A percentile compares a stretch with the other conserved stretches of the same genome.
Evolutionary conservation across 495 filamentous ascomycete species (phyloP).

Genomic region (Daldinia decipiens): DNA sequence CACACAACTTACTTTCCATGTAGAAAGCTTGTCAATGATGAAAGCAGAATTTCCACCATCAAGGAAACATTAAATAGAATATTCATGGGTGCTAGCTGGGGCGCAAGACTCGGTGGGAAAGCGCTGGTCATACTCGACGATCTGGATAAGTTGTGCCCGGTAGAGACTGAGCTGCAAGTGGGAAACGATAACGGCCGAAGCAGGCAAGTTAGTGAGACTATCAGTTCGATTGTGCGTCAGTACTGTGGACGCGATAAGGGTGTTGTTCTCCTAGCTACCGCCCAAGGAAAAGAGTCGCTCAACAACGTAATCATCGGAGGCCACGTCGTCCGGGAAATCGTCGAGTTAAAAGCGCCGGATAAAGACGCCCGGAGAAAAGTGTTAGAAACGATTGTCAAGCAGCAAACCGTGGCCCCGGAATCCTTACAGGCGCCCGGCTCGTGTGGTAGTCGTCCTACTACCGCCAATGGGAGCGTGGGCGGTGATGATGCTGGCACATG

Average conservation of each 20-base stretch:
- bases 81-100: constrained; percentile 92
- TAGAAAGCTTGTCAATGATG: constrained; percentile 84
- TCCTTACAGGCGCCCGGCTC: constrained; percentile 53
- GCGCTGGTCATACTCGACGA: constrained; percentile 90
- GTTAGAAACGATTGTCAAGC: constrained; percentile 73
- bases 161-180: constrained; percentile 91
- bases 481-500: constrained; percentile 68
- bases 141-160: constrained; percentile 88
- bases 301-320: constrained; percentile 83
- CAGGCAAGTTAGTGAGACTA: constrained; percentile 87
- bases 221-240: constrained; percentile 83
- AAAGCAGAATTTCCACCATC: constrained; percentile 85
- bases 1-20: constrained; percentile 85
- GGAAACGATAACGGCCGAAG: constrained; percentile 91
- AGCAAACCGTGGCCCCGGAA: constrained; percentile 56
- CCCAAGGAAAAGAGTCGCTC: constrained; percentile 87
- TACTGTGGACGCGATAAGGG: constrained; percentile 78
- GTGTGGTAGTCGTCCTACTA: constrained; percentile 60
- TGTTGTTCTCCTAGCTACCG: constrained; percentile 89
- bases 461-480: constrained; percentile 59
- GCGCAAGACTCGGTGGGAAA: constrained; percentile 81
- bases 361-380: constrained; percentile 89
- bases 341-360: constrained; percentile 86
- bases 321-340: constrained; percentile 82
- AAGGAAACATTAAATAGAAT: constrained; percentile 85